phyloP scores from a whole-genome alignment of 1,284 basidiomycete genomes.

The Cryptococcus depauperatus region DNA sequence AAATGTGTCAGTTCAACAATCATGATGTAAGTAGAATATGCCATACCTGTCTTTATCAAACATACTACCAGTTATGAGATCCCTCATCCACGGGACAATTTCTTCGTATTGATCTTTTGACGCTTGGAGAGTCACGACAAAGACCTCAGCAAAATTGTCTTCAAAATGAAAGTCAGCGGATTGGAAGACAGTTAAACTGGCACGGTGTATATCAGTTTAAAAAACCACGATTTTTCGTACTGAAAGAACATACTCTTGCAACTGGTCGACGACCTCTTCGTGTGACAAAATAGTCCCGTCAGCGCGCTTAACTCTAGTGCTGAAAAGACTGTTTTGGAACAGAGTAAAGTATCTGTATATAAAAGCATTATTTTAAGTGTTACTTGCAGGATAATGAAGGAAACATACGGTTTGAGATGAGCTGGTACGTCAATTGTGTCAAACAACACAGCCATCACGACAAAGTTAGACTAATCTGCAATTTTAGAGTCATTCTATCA shows the following conservation, averaged over 20 bases:
- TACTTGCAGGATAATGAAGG: neutral
- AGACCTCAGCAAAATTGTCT: constrained; percentile 63
- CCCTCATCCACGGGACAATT: constrained; percentile 79
- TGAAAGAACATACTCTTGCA: constrained; percentile 56
- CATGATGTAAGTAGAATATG: neutral
- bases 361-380: too few relatives aligned
- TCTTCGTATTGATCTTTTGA: constrained; percentile 71
- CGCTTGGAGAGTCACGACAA: constrained; percentile 75
- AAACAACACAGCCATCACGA: constrained; percentile 70
- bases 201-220: neutral
- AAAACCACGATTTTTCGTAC: neutral
- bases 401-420: constrained; percentile 63
- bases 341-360: constrained; percentile 60
- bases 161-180: constrained; percentile 65
- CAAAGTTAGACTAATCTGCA: constrained; percentile 81
- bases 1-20: constrained; percentile 5
- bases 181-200: constrained; percentile 74
- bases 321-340: constrained; percentile 84
- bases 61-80: constrained; percentile 72
- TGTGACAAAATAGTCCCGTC: constrained; percentile 66
- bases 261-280: constrained; percentile 82
- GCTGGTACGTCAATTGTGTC: constrained; percentile 65
- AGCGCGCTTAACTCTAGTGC: constrained; percentile 67
- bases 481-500: too few relatives aligned
- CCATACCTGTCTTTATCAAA: constrained; percentile 75